These are phyloP conservation scores for Aspergillus cavernicola DNA, from an alignment of 495 filamentous ascomycete genomes.

Conservation along the genomic window DNA sequence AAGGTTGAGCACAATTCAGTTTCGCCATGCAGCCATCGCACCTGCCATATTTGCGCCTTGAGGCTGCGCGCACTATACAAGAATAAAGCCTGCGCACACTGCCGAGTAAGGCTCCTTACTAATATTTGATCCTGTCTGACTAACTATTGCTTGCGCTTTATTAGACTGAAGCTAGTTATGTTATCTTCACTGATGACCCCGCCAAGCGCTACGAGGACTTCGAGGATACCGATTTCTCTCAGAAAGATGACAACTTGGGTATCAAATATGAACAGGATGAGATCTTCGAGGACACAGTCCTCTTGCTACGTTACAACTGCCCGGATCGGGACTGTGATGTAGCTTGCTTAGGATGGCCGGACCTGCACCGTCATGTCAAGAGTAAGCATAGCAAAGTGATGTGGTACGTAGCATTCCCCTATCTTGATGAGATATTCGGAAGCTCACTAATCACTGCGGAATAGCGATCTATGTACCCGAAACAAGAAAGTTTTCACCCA, in stretches of 20 bases:
- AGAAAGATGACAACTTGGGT: constrained; percentile 75
- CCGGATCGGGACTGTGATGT: constrained; percentile 81
- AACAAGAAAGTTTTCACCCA: constrained; percentile 99
- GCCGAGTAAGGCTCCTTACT: constrained; percentile 56
- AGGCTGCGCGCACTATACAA: constrained; percentile 91
- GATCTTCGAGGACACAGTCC: constrained; percentile 80
- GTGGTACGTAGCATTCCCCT: constrained; percentile 56
- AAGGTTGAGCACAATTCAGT: constrained; percentile 78
- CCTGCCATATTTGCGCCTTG: constrained; percentile 92
- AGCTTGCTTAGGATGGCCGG: constrained; percentile 88
- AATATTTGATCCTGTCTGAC: not conserved
- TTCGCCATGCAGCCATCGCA: constrained; percentile 89
- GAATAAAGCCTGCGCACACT: constrained; percentile 91
- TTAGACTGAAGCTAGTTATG: constrained; percentile 73
- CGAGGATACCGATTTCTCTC: constrained; percentile 62
- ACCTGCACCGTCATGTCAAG: constrained; percentile 88
- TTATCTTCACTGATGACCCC: constrained; percentile 86
- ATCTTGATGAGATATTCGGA: not conserved
- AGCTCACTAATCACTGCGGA: not conserved
- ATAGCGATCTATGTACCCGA: constrained; percentile 78
- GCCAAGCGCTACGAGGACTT: constrained; percentile 83
- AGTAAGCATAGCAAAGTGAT: constrained; percentile 77
- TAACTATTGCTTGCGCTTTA: constrained; percentile 2
- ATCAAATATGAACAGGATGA: constrained; percentile 84
- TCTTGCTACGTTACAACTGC: constrained; percentile 94